Evolutionary conservation across 2,329 filamentous ascomycete species (phyloP).

Genomic region (Colletotrichum paranaense): DNA sequence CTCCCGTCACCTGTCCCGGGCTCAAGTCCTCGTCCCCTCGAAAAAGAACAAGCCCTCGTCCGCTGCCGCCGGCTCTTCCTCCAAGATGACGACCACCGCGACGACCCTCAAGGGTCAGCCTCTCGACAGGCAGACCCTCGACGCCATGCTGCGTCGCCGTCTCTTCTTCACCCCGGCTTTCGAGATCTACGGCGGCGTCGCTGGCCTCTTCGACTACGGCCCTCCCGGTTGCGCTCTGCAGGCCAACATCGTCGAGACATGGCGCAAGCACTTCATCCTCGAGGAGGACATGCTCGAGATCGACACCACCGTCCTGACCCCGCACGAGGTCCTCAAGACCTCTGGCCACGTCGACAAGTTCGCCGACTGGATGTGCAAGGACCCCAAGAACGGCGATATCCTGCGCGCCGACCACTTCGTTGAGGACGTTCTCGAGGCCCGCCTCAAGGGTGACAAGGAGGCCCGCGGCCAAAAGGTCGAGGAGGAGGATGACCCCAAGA

Average conservation of each 20-base stretch:
- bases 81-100: slow-evolving; percentile 61
- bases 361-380: slow-evolving; percentile 99
- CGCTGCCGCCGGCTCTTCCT: not conserved
- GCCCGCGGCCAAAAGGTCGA: slow-evolving; percentile 86
- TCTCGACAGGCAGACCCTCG: slow-evolving; percentile 84
- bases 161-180: slow-evolving; percentile 96
- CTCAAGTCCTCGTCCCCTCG: slow-evolving; percentile 29
- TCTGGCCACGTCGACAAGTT: slow-evolving; percentile 98
- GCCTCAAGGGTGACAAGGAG: slow-evolving; percentile 91
- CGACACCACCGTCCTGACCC: slow-evolving; percentile 94
- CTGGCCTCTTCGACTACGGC: slow-evolving; percentile 93
- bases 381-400: slow-evolving; percentile 97
- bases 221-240: slow-evolving; percentile 88
- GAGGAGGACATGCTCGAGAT: slow-evolving; percentile 97
- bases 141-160: slow-evolving; percentile 86
- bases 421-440: slow-evolving; percentile 88
- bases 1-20: slow-evolving; percentile 28
- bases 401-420: slow-evolving; percentile 96
- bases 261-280: slow-evolving; percentile 93
- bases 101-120: slow-evolving; percentile 91
- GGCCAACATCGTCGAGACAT: slow-evolving; percentile 87
- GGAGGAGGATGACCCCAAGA: slow-evolving; percentile 75
- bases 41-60: slow-evolving; percentile 17
- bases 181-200: slow-evolving; percentile 92
- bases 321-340: slow-evolving; percentile 93